Evolutionary conservation across 306 rosid genomes (phyloP).

Genomic region (Aeschynomene evenia): DNA sequence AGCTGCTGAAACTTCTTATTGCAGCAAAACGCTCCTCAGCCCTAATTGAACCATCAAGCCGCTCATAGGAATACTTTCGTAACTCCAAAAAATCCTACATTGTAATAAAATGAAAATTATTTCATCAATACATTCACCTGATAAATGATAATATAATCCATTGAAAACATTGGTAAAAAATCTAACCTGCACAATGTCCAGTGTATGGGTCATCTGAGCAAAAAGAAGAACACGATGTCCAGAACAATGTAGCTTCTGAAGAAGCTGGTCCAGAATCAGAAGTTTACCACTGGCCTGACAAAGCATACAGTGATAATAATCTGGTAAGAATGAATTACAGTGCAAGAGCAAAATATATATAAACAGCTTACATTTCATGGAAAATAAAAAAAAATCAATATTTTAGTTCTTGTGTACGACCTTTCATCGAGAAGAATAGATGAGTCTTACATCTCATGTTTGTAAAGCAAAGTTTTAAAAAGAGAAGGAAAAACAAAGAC

Average conservation of each 20-base stretch:
- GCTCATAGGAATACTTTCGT: slow-evolving; percentile 81
- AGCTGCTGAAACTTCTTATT: slow-evolving; percentile 82
- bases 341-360: slow-evolving; percentile 14
- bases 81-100: slow-evolving; percentile 83
- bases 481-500: background rate
- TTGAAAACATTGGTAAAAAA: slow-evolving; percentile 12
- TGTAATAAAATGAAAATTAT: slow-evolving; percentile 19
- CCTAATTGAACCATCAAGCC: slow-evolving; percentile 96
- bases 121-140: slow-evolving; percentile 12
- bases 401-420: background rate
- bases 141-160: slow-evolving; percentile 23
- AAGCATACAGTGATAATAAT: slow-evolving; percentile 16
- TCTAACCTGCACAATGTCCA: slow-evolving; percentile 84
- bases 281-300: slow-evolving; percentile 91
- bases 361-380: too few species aligned
- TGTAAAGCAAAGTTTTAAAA: background rate
- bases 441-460: background rate
- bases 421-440: too few species aligned
- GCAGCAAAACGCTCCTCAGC: slow-evolving; percentile 99
- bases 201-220: slow-evolving; percentile 98
- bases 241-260: slow-evolving; percentile 64
- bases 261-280: slow-evolving; percentile 80
- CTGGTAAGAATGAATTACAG: slow-evolving; percentile 14
- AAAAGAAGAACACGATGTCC: slow-evolving; percentile 92
- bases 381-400: background rate